Evolutionary conservation across 768 basidiomycete genomes (phyloP).

Genomic region (Rhodotorula kratochvilovae): DNA sequence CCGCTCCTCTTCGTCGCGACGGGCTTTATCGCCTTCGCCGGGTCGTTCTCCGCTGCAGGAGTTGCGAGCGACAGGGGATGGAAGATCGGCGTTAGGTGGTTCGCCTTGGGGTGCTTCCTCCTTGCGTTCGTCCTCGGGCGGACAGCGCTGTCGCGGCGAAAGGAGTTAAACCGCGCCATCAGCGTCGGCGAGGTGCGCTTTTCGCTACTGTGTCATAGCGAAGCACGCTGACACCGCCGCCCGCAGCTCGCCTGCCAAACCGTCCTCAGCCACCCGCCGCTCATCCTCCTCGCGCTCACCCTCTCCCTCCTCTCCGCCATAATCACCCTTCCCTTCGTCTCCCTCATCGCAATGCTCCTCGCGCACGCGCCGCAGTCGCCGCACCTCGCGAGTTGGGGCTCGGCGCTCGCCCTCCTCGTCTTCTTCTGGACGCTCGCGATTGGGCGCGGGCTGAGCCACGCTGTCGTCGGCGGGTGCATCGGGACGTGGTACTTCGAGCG

Average conservation of each 20-base stretch:
- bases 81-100: constrained; percentile 62
- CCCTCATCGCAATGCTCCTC: constrained; percentile 71
- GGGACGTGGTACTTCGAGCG: constrained; percentile 86
- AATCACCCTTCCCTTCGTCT: constrained; percentile 71
- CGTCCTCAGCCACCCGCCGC: constrained; percentile 66
- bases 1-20: constrained; percentile 18
- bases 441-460: constrained; percentile 70
- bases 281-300: constrained; percentile 68
- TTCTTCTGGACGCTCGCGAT: constrained; percentile 78
- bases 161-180: constrained; percentile 56
- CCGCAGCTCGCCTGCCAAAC: constrained; percentile 60
- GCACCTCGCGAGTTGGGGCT: constrained; percentile 55
- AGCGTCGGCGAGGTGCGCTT: constrained; percentile 49
- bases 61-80: constrained; percentile 20
- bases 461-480: constrained; percentile 72
- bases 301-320: constrained; percentile 66
- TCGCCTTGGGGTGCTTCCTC: constrained; percentile 67
- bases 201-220: background rate
- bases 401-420: constrained; percentile 53
- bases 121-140: constrained; percentile 68
- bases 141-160: constrained; percentile 53
- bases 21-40: constrained; percentile 25
- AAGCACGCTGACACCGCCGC: background rate
- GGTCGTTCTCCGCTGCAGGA: constrained; percentile 4
- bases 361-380: constrained; percentile 56